These are phyloP conservation scores for Fusarium sp. DNA, from an alignment of 2,329 filamentous ascomycete genomes.

Conservation along the genomic window DNA sequence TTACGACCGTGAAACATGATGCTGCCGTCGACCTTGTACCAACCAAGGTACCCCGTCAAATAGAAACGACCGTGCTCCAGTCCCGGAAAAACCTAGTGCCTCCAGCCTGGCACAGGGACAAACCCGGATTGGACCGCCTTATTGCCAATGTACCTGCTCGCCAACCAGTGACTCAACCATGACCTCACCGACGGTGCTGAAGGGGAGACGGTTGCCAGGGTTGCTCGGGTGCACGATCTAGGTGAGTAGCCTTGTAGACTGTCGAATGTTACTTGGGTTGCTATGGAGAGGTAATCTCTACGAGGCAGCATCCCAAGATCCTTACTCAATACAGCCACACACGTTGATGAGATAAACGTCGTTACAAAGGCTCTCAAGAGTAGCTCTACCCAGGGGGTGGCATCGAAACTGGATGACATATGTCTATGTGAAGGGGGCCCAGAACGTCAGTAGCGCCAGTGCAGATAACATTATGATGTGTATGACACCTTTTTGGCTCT, in stretches of 20 bases:
- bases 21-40: conserved; percentile 1
- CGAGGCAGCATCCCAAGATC: conserved; percentile 1
- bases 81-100: neutral
- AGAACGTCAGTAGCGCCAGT: conserved; percentile 21
- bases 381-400: conserved; percentile 25
- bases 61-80: neutral
- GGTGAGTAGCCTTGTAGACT: conserved; percentile 22
- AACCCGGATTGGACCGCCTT: neutral
- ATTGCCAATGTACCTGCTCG: conserved; percentile 19
- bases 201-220: conserved; percentile 19
- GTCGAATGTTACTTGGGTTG: conserved; percentile 1
- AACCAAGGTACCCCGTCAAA: neutral
- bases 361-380: conserved; percentile 14
- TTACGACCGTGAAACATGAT: conserved; percentile 3
- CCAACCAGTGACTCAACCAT: conserved; percentile 27
- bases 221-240: conserved; percentile 31
- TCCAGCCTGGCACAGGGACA: neutral
- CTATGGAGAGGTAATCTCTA: conserved; percentile 1
- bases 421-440: conserved; percentile 20
- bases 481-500: conserved; percentile 20
- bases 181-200: conserved; percentile 26
- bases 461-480: conserved; percentile 24
- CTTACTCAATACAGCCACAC: conserved; percentile 19
- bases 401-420: conserved; percentile 23
- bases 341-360: conserved; percentile 26